These are phyloP conservation scores for Lachancea sp. DNA, from an alignment of 805 yeast genomes.

Conservation along the genomic window DNA sequence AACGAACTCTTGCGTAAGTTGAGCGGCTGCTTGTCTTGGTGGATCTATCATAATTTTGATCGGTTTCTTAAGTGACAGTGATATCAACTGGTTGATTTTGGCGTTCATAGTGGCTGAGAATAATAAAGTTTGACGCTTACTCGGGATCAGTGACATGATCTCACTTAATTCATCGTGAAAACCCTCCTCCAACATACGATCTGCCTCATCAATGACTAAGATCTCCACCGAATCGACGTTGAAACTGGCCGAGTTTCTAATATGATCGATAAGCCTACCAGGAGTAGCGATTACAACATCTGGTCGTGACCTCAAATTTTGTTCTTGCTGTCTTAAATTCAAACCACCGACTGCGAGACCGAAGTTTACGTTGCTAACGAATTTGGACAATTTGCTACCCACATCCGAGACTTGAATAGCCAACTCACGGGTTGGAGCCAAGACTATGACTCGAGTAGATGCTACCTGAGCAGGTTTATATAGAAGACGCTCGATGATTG, in stretches of 20 bases:
- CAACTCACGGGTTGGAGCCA: conserved; percentile 96
- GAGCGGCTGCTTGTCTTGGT: conserved; percentile 90
- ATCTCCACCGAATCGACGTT: conserved; percentile 88
- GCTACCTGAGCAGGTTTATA: conserved; percentile 83
- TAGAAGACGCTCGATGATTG: conserved; percentile 84
- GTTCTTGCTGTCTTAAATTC: conserved; percentile 92
- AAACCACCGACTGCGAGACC: conserved; percentile 98
- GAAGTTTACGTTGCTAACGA: conserved; percentile 67
- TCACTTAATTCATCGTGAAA: conserved; percentile 93
- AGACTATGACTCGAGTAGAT: conserved; percentile 81
- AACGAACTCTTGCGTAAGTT: conserved; percentile 87
- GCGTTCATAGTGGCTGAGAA: conserved; percentile 99
- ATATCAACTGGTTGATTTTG: conserved; percentile 78
- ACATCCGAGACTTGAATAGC: conserved; percentile 96
- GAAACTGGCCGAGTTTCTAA: conserved; percentile 90
- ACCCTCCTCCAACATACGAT: conserved; percentile 98
- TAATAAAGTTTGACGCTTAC: conserved; percentile 85
- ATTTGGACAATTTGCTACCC: conserved; percentile 76
- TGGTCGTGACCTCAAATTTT: conserved; percentile 84
- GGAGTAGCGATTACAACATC: conserved; percentile 98
- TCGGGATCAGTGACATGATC: conserved; percentile 78
- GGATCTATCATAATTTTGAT: conserved; percentile 95
- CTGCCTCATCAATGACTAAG: conserved; percentile 94
- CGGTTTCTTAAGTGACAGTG: conserved; percentile 82
- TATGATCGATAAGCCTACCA: conserved; percentile 96